These are phyloP conservation scores for Neurospora sp. DNA, from an alignment of 495 filamentous ascomycete genomes.

Conservation along the genomic window DNA sequence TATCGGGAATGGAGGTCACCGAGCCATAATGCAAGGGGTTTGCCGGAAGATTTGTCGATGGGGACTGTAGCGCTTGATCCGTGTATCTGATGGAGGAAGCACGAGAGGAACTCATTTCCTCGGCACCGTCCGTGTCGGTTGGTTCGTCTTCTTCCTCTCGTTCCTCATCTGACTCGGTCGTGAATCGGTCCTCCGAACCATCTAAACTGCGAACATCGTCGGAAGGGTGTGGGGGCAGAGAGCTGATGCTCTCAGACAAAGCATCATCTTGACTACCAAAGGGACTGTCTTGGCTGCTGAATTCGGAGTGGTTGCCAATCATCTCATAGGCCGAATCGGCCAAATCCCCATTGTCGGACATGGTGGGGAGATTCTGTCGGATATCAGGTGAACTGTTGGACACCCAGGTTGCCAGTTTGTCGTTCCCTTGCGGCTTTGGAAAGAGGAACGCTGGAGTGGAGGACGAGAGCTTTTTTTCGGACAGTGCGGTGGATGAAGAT, in stretches of 20 bases:
- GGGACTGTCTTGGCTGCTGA: constrained; percentile 7
- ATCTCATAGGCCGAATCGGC: constrained; percentile 50
- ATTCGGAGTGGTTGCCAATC: constrained; percentile 15
- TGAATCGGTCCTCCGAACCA: constrained; percentile 35
- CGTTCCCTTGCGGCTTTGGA: constrained; percentile 37
- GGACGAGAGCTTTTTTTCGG: constrained; percentile 11
- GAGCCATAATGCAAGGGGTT: constrained; percentile 26
- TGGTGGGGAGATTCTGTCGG: constrained; percentile 29
- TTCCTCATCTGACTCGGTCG: constrained; percentile 18
- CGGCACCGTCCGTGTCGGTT: constrained; percentile 30
- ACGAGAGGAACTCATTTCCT: constrained; percentile 30
- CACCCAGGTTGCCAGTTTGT: constrained; percentile 41
- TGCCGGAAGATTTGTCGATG: constrained; percentile 26
- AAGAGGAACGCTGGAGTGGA: constrained; percentile 37
- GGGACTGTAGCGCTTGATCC: constrained; percentile 32
- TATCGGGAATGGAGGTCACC: constrained; percentile 3
- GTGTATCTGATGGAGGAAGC: constrained; percentile 32
- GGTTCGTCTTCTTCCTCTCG: constrained; percentile 20
- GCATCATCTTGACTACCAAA: constrained; percentile 32
- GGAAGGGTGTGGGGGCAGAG: constrained; percentile 35
- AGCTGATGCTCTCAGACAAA: constrained; percentile 42
- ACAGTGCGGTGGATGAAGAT: neutral
- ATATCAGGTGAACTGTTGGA: constrained; percentile 39
- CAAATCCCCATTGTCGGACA: constrained; percentile 35
- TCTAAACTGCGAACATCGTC: constrained; percentile 47